Evolutionary conservation across 116 monocot species (phyloP).

Genomic region (Papilionanthe hybrid): DNA sequence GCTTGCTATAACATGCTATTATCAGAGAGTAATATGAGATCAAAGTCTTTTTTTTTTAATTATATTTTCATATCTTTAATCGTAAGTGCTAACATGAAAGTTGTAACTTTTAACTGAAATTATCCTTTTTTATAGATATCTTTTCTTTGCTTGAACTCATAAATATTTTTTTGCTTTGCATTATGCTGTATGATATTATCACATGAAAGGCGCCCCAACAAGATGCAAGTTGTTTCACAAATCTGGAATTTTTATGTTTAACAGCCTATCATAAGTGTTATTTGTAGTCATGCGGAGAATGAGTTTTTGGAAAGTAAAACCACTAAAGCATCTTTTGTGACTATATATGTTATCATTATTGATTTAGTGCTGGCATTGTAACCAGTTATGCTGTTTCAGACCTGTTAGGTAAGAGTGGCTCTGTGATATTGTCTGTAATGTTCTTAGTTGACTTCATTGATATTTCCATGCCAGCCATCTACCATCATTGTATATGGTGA

Average conservation of each 20-base stretch:
- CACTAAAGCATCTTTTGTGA: background rate
- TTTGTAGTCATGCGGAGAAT: background rate
- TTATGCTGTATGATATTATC: background rate
- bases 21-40: background rate
- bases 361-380: background rate
- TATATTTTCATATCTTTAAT: background rate
- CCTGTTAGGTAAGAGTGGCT: background rate
- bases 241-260: background rate
- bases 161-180: background rate
- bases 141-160: background rate
- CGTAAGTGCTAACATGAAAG: background rate
- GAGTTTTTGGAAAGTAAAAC: background rate
- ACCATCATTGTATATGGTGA: background rate
- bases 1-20: background rate
- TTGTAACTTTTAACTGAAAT: background rate
- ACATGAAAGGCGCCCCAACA: background rate
- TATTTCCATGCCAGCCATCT: background rate
- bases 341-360: background rate
- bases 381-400: background rate
- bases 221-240: background rate
- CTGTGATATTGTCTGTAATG: background rate
- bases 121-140: background rate
- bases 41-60: background rate
- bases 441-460: background rate
- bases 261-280: background rate